phyloP scores from a whole-genome alignment of 2,329 filamentous ascomycete genomes.

The Lasiodiplodia hormozganensis region DNA sequence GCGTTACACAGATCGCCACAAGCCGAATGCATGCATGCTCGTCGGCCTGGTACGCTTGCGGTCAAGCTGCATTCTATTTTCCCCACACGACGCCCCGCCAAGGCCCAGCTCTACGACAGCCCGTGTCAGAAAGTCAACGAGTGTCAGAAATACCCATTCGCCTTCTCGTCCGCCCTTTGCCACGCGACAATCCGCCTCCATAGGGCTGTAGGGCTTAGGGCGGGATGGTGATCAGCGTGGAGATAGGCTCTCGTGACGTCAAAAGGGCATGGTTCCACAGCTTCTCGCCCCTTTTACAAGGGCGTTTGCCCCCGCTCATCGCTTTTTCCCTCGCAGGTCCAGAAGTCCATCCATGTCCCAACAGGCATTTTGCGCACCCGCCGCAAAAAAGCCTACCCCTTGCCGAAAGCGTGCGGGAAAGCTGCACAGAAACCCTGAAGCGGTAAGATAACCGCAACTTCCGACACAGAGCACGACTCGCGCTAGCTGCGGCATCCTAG shows the following conservation, averaged over 20 bases:
- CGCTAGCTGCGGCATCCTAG: neutral
- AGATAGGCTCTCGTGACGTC: neutral
- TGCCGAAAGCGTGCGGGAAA: neutral
- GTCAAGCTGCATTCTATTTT: neutral
- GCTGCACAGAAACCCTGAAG: neutral
- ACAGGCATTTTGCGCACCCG: neutral
- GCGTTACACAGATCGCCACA: constrained; percentile 2
- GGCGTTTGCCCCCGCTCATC: too few relatives aligned
- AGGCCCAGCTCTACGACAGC: neutral
- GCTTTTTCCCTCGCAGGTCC: neutral
- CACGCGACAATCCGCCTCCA: constrained; percentile 3
- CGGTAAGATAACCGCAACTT: constrained; percentile 14
- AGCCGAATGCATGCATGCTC: neutral
- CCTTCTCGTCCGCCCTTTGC: neutral
- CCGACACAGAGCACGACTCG: constrained; percentile 19
- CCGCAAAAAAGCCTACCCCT: neutral
- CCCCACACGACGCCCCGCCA: neutral
- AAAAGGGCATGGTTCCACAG: neutral
- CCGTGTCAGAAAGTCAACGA: too few relatives aligned
- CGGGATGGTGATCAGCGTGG: neutral
- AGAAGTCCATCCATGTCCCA: neutral
- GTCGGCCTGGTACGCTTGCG: neutral
- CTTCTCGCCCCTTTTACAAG: neutral
- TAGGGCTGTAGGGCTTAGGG: constrained; percentile 25
- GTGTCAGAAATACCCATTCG: neutral